These are phyloP conservation scores for Mollisiaceae sp. DNA, from an alignment of 2,329 filamentous ascomycete genomes.

Conservation along the genomic window DNA sequence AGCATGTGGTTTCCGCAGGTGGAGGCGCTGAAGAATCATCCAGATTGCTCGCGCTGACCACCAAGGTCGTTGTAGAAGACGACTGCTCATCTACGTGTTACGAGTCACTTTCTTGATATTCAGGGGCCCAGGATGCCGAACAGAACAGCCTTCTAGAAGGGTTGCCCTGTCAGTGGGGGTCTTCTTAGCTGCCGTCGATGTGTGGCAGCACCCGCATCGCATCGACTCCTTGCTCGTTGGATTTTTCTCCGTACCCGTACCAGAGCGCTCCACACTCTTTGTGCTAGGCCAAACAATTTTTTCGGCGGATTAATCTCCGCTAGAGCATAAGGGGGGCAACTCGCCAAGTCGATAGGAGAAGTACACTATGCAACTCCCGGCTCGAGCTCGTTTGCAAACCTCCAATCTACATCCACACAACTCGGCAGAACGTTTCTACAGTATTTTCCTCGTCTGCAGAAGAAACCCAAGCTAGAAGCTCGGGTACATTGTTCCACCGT, in stretches of 20 bases:
- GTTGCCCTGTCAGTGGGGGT: constrained; percentile 6
- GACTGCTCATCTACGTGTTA: constrained; percentile 6
- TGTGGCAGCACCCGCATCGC: constrained; percentile 6
- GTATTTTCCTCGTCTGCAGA: not conserved
- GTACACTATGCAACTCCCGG: not conserved
- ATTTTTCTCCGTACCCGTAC: not conserved
- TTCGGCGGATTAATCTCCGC: constrained; percentile 12
- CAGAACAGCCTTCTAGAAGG: constrained; percentile 10
- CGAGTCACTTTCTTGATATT: constrained; percentile 7
- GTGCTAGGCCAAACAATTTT: constrained; percentile 12
- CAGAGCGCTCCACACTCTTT: constrained; percentile 5
- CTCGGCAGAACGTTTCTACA: not conserved
- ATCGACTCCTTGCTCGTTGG: constrained; percentile 1
- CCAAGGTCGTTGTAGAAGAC: not conserved
- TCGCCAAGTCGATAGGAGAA: not conserved
- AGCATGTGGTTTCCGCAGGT: not conserved
- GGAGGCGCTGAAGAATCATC: not conserved
- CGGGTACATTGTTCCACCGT: not conserved
- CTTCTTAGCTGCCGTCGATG: constrained; percentile 14
- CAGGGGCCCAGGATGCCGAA: not conserved
- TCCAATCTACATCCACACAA: not conserved
- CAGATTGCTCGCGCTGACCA: not conserved
- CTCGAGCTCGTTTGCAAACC: constrained; percentile 1
- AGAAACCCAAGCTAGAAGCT: not conserved
- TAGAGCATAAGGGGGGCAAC: not conserved